Conservation (phyloP, 257 asterid genomes). For the Cordia subcordata region DNA sequence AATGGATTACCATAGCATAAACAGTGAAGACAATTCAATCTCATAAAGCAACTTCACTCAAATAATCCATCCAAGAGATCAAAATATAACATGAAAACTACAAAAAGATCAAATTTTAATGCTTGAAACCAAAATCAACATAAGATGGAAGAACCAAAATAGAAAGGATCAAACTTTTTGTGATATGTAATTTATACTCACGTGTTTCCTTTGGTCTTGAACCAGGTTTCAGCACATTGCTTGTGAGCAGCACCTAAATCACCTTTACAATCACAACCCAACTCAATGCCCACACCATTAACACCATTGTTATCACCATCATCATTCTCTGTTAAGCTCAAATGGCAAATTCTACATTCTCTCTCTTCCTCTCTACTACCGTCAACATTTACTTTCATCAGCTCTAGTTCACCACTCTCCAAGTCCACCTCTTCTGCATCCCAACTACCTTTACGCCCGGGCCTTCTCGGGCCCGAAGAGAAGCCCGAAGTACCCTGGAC, state of each 20-base stretch:
- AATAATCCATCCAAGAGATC: neutral
- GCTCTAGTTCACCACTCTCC: slow-evolving; percentile 43
- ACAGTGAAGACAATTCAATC: neutral
- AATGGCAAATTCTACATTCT: slow-evolving; percentile 48
- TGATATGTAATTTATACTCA: slow-evolving; percentile 16
- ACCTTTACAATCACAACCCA: slow-evolving; percentile 53
- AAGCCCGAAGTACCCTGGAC: neutral
- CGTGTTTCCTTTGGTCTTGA: slow-evolving; percentile 50
- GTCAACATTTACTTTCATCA: slow-evolving; percentile 11
- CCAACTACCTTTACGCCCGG: slow-evolving; percentile 19
- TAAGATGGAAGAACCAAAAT: neutral
- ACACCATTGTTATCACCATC: slow-evolving; percentile 19
- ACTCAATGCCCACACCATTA: slow-evolving; percentile 31
- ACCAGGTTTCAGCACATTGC: slow-evolving; percentile 57
- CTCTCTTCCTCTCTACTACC: slow-evolving; percentile 19
- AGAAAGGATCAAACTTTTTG: slow-evolving; percentile 8
- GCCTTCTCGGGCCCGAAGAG: neutral
- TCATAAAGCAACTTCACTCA: neutral
- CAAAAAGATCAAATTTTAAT: neutral
- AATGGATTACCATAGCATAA: too few relatives aligned
- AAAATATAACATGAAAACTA: neutral
- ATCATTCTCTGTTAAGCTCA: slow-evolving; percentile 25
- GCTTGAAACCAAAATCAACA: neutral
- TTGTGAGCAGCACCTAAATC: slow-evolving; percentile 53
- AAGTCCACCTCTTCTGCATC: slow-evolving; percentile 34